Conservation (phyloP, 495 filamentous ascomycete species). For the Jackrogersella multiformis region DNA sequence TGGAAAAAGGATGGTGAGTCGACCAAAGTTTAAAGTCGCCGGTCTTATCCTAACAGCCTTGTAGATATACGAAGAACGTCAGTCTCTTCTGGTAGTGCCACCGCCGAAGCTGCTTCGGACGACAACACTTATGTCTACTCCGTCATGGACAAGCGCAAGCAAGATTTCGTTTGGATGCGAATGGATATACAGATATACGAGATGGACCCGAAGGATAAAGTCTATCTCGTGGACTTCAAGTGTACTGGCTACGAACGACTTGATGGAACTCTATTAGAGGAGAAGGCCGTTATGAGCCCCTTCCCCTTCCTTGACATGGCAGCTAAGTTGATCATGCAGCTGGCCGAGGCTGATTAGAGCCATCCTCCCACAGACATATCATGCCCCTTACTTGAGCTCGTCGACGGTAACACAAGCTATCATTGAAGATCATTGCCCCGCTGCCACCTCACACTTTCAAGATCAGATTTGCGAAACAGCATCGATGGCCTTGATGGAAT, state of each 20-base stretch:
- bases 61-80: constrained; percentile 53
- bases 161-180: constrained; percentile 78
- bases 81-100: constrained; percentile 44
- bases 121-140: constrained; percentile 47
- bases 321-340: constrained; percentile 75
- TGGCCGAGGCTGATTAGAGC: constrained; percentile 70
- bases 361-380: constrained; percentile 8
- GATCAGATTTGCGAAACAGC: neutral
- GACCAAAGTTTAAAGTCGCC: constrained; percentile 45
- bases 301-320: constrained; percentile 84
- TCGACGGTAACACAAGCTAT: constrained; percentile 2
- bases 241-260: constrained; percentile 94
- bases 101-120: constrained; percentile 43
- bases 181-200: constrained; percentile 97
- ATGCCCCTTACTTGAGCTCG: neutral
- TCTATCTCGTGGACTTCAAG: constrained; percentile 98
- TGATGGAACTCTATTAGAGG: constrained; percentile 65
- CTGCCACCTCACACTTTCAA: neutral
- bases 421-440: neutral
- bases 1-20: constrained; percentile 79
- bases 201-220: constrained; percentile 77
- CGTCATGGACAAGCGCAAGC: constrained; percentile 53
- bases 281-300: constrained; percentile 78
- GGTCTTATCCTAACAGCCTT: constrained; percentile 16
- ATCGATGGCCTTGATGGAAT: neutral